These are phyloP conservation scores for Fraxinus greggii DNA, from an alignment of 305 asterid genomes.

Conservation along the genomic window DNA sequence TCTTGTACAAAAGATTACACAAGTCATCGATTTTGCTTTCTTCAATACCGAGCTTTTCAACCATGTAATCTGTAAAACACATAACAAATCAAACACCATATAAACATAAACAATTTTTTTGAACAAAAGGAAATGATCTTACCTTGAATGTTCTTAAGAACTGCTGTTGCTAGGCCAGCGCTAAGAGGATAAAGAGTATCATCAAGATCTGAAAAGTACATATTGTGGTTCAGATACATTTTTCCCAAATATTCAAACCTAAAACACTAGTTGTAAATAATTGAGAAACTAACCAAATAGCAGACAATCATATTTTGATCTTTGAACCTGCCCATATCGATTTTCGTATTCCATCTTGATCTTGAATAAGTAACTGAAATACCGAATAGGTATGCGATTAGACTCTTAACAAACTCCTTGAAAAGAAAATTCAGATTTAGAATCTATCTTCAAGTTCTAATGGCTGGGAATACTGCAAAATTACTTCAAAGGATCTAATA, in stretches of 20 bases:
- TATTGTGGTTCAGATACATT: background rate
- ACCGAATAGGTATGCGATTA: background rate
- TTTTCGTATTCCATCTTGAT: slow-evolving; percentile 64
- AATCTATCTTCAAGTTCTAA: slow-evolving; percentile 26
- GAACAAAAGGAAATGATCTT: slow-evolving; percentile 4
- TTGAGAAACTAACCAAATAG: slow-evolving; percentile 55
- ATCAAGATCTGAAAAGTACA: slow-evolving; percentile 62
- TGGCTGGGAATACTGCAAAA: background rate
- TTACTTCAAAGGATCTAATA: background rate
- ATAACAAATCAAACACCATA: slow-evolving; percentile 12
- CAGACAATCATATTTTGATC: slow-evolving; percentile 73
- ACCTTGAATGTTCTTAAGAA: slow-evolving; percentile 79
- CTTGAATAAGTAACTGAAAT: slow-evolving; percentile 36
- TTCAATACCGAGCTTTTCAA: slow-evolving; percentile 74
- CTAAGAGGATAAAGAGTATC: slow-evolving; percentile 88
- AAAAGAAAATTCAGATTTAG: slow-evolving; percentile 18
- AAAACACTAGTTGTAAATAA: background rate
- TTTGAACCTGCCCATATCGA: slow-evolving; percentile 59
- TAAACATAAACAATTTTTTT: background rate
- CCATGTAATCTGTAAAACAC: slow-evolving; percentile 58
- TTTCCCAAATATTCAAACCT: background rate
- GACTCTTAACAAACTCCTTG: background rate
- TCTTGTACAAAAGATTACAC: slow-evolving; percentile 66
- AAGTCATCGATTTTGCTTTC: slow-evolving; percentile 58
- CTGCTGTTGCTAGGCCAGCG: slow-evolving; percentile 64